Base-by-base conservation (phyloP, 2,329 filamentous ascomycete genomes). In the Dactylellina drechsleri region DNA sequence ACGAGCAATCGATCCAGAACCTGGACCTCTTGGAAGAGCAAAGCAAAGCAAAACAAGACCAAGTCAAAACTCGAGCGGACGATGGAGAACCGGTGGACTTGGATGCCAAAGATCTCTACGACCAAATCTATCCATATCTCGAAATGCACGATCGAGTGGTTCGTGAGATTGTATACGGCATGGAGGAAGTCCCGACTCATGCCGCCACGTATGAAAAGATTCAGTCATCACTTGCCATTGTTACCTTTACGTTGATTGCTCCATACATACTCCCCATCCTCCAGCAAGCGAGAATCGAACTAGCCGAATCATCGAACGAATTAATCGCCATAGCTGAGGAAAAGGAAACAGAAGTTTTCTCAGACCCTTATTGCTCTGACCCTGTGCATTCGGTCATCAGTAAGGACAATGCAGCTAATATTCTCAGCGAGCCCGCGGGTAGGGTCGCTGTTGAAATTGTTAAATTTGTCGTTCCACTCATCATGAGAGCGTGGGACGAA, bases 331-430 rank as follows among this genome's bases (percentile, higher is more conserved):
- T 41, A 5, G 36, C 15, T 6, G 36, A 49, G 16, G 70, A 74
- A 52, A 67, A 67, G 23, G 70, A 74, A 62, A 41, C 56, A 41
- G 18, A 76, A 88, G 87, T 1, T 91, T 74, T 74, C 56, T 58
- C 62, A 18, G 89, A 97, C 78, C 90, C 95, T 80, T 77, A 87
- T 64, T 91, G 85, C 77, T 89, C 88, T 18, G 90, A 97, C 80
- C 94, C 93, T 0, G 97, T 94, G 1, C 93, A 97, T 84, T 96
- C 92, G 18, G 97, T 97, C 93, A 85, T 97, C 65, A 93, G 92
- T 73, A 97, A 97, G 84, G 93, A 97, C 80, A 93, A 97, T 83
- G 97, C 97, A 82, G 91, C 90, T 77, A 96, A 96, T 80, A 85
- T 90, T 81, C 97, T 76, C 97, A 97, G 81, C 92, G 97, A 81